Base-by-base conservation (phyloP, 192 early-diverging fungal genomes). In the Backusella circina region DNA sequence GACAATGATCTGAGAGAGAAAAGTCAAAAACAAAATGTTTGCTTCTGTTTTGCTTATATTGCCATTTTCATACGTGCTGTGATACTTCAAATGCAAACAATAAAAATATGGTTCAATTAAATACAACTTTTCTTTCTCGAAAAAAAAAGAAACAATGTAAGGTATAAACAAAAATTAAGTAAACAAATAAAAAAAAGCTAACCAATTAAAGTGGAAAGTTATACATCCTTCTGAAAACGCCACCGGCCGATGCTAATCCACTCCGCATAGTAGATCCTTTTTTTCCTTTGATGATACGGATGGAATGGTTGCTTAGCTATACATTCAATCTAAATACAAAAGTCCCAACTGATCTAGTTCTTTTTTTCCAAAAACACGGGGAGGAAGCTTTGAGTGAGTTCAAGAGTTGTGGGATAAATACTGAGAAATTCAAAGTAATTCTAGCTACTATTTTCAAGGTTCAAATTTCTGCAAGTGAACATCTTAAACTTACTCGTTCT, bases 201-300 rank as follows among this genome's bases (percentile, higher is more conserved):
- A n/a, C n/a, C n/a, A n/a, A n/a, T n/a, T n/a, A n/a, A n/a, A n/a
- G n/a, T n/a, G n/a, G n/a, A n/a, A n/a, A n/a, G n/a, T n/a, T n/a
- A n/a, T n/a, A n/a, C n/a, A n/a, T n/a, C n/a, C n/a, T n/a, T n/a
- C 73, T 65, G 4, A 74, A 26, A 7, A 74, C 38, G 67, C 73
- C 73, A 67, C 73, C 73, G n/a, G 41, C 38, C 3, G 38, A 67
- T 35, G 64, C 73, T 33, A 75, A 39, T 2, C 64, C 73, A 36
- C 66, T 44, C 9, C 67, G 13, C 0, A 75, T 38, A 35, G 38
- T 67, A 3, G 64, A 67, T 26, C 47, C 38, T 54, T 67, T 37
- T 39, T 65, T 28, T 47, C 41, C 31, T 67, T 65, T 51, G 50
- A 7, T 51, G 18, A 39, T 28, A 21, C 3, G 16, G 1, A 36